Evolutionary conservation across 1,139 yeast genomes (phyloP).

Genomic region (Pneumocystis canis): DNA sequence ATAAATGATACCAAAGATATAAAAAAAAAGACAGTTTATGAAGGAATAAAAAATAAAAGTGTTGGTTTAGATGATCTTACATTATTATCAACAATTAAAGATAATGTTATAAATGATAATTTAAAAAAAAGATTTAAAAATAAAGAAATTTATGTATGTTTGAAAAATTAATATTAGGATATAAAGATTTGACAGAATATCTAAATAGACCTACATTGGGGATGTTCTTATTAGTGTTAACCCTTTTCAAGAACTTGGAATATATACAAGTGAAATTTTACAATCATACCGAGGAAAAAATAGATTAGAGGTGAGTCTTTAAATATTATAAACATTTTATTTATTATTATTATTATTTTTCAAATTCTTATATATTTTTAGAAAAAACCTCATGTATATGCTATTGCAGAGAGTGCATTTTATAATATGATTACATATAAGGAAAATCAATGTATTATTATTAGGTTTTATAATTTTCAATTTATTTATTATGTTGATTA

Average conservation of each 20-base stretch:
- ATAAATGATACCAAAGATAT: background rate
- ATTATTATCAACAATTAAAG: slow-evolving; percentile 70
- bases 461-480: slow-evolving; percentile 27
- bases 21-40: slow-evolving; percentile 75
- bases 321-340: background rate
- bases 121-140: slow-evolving; percentile 77
- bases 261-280: slow-evolving; percentile 67
- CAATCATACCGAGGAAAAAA: slow-evolving; percentile 78
- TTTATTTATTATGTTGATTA: background rate
- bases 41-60: slow-evolving; percentile 75
- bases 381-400: slow-evolving; percentile 95
- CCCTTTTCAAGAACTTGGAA: slow-evolving; percentile 92
- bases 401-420: slow-evolving; percentile 94
- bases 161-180: background rate
- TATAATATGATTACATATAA: slow-evolving; percentile 87
- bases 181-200: background rate
- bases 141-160: slow-evolving; percentile 72
- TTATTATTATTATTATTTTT: background rate
- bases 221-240: slow-evolving; percentile 68
- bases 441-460: slow-evolving; percentile 94
- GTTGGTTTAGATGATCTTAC: slow-evolving; percentile 96
- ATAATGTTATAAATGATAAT: slow-evolving; percentile 86
- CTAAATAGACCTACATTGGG: slow-evolving; percentile 19
- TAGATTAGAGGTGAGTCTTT: slow-evolving; percentile 50
- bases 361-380: slow-evolving; percentile 5